A percentile compares a stretch with the other conserved stretches of the same genome.
phyloP scores from a whole-genome alignment of 1,139 yeast species.

The Hansenula lynferdii region DNA sequence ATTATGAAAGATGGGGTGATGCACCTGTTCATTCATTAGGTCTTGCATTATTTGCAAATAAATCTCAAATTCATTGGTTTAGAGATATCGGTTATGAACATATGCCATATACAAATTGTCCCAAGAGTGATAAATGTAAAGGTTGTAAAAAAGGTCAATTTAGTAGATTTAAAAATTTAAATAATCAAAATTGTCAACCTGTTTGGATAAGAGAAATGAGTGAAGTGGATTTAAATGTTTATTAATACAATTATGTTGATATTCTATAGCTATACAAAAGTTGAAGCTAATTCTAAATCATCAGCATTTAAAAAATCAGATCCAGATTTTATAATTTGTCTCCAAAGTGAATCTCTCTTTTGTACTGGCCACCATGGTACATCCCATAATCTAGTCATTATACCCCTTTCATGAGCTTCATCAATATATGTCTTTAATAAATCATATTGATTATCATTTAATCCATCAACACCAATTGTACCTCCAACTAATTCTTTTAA shows the following conservation, averaged over 20 bases:
- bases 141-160: slow-evolving; percentile 44
- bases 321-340: slow-evolving; percentile 30
- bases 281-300: slow-evolving; percentile 29
- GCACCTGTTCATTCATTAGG: slow-evolving; percentile 86
- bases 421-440: slow-evolving; percentile 26
- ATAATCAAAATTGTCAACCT: slow-evolving; percentile 67
- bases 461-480: slow-evolving; percentile 13
- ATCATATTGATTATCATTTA: slow-evolving; percentile 25
- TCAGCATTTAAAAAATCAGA: slow-evolving; percentile 46
- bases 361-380: slow-evolving; percentile 44
- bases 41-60: slow-evolving; percentile 68
- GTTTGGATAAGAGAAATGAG: slow-evolving; percentile 66
- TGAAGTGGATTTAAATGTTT: slow-evolving; percentile 24
- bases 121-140: slow-evolving; percentile 37
- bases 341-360: slow-evolving; percentile 36
- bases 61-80: slow-evolving; percentile 74
- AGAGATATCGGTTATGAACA: slow-evolving; percentile 81
- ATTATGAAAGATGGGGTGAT: slow-evolving; percentile 90
- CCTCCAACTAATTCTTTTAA: slow-evolving; percentile 11
- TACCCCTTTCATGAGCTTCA: slow-evolving; percentile 32
- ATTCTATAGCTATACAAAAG: too few species aligned
- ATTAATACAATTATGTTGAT: too few species aligned
- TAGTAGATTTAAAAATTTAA: slow-evolving; percentile 37
- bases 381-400: slow-evolving; percentile 48
- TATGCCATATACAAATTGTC: slow-evolving; percentile 72